These are phyloP conservation scores for Pythium sp. DNA, from an alignment of 352 stramenopile genomes.

Conservation along the genomic window DNA sequence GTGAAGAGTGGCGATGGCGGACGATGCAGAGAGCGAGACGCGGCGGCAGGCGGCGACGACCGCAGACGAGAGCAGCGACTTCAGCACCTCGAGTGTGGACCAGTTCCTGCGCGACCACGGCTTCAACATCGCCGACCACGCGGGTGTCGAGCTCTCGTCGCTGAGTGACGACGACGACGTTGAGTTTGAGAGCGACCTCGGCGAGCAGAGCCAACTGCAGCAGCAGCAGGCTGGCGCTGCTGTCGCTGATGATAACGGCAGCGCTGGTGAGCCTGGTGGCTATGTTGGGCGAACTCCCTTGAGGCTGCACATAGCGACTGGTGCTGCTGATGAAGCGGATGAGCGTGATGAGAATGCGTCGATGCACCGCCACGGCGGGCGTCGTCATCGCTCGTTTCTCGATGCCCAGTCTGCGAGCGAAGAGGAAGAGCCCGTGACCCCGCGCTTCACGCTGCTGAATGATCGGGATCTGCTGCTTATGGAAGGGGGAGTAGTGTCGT, in stretches of 20 bases:
- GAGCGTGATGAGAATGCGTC: neutral
- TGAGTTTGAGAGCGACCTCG: conserved; percentile 19
- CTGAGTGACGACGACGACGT: conserved; percentile 30
- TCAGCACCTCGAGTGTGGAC: conserved; percentile 74
- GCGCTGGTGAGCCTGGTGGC: neutral
- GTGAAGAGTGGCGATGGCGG: conserved; percentile 18
- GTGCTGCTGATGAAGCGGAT: neutral
- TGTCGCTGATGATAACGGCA: too few relatives aligned
- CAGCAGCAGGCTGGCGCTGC: neutral
- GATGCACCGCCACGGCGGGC: neutral
- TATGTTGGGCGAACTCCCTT: neutral
- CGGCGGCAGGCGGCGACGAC: conserved; percentile 7
- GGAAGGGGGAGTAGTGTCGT: neutral
- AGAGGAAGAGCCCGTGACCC: conserved; percentile 26
- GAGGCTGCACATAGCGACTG: neutral
- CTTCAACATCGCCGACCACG: conserved; percentile 41
- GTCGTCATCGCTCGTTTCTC: neutral
- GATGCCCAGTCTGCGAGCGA: conserved; percentile 24
- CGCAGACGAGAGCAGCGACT: conserved; percentile 24
- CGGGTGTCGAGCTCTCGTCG: conserved; percentile 31
- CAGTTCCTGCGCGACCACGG: conserved; percentile 78
- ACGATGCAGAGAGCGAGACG: conserved; percentile 16
- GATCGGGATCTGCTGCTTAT: conserved; percentile 47
- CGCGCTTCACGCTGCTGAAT: conserved; percentile 62
- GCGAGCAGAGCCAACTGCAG: conserved; percentile 10